Evolutionary conservation across 1,284 basidiomycete species (phyloP), one percentile per base, ranked within the genome.

Genomic region (Cryptococcus sp.): DNA sequence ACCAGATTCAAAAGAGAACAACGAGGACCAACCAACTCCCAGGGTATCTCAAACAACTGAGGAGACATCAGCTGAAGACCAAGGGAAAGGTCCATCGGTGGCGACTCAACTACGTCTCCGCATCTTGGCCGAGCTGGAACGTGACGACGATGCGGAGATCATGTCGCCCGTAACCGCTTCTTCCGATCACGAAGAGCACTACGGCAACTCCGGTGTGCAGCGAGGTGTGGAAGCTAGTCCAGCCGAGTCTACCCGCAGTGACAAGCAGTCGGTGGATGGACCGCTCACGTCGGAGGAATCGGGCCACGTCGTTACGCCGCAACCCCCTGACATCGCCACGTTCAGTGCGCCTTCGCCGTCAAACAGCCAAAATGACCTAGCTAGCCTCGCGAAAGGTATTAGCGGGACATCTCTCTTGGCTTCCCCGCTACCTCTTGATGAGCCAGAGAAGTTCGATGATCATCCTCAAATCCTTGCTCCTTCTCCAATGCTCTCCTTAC

Each of bases 91-190:
- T 8, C n/a, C 59, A 50, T 64, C 61, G 5, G 56, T 67, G 3
- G 68, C 68, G 0, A 67, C 61, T 16, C 61, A 67, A 40, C 42
- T 69, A 19, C 41, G 66, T 19, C 39, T 69, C 48, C 48, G 66
- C 27, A 66, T 69, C 39, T 57, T 65, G 50, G 50, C 61, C 46
- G 68, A 66, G 27, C 46, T 67, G 27, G 65, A 67, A 39, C 50
- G 45, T 39, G 62, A 56, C 7, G 54, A 51, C 20, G 57, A 60
- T 25, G 48, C 50, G 13, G 48, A 53, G 40, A n/a, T 45, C 42
- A 22, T 35, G 31, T 35, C 31, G 31, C 20, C 25, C 13, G 52
- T 57, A 17, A 40, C 19, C 23, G 47, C 27, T 5, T 53, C 47
- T 0, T 22, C 53, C 7, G 11, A 39, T 4, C 49, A 19, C n/a